Evolutionary conservation across 805 yeast genomes (phyloP), one percentile per base, ranked within the genome.

Genomic region (Yamadazyma paraphyllophila): DNA sequence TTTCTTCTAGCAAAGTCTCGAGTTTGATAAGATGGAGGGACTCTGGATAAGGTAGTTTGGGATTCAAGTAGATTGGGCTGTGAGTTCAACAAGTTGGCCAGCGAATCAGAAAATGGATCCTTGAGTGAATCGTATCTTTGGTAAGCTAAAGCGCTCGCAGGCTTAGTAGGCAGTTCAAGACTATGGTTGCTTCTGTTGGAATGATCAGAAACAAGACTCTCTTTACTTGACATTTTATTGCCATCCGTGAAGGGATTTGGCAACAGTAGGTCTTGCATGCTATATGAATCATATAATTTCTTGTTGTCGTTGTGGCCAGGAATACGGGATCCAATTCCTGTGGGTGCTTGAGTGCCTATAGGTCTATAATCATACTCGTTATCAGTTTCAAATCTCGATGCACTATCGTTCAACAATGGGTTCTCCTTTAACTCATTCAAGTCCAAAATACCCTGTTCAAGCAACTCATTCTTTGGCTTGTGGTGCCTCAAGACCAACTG

Each of bases 401-500:
- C 26, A 13, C 43, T 44, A 33, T 39, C 50, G 45, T 53, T 48
- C 41, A 65, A 47, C 25, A 65, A 51, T n/a, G 69, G 66, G 43
- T 66, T 65, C 36, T 49, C 54, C 26, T 54, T 57, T 30, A 66
- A 54, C 30, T 59, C 62, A 13, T 46, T 27, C 31, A 48, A 43
- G 46, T 61, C 55, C 50, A 65, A 51, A 14, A 65, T 54, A 12
- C 69, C 69, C 44, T 63, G 59, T 37, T 53, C 57, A 34, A 67
- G 52, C 33, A 69, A 59, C 49, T 65, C 68, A 24, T 52, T 52
- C 51, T 61, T 63, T 11, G 73, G 59, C 53, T 65, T 66, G 55
- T 68, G 74, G 52, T 68, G 59, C 44, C 65, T 66, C 45, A 60
- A 63, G 3, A 82, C 82, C 48, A 84, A 61, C 25, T 62, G 58